phyloP scores from a whole-genome alignment of 257 asterid genomes.

The Pogostemon cablin region DNA sequence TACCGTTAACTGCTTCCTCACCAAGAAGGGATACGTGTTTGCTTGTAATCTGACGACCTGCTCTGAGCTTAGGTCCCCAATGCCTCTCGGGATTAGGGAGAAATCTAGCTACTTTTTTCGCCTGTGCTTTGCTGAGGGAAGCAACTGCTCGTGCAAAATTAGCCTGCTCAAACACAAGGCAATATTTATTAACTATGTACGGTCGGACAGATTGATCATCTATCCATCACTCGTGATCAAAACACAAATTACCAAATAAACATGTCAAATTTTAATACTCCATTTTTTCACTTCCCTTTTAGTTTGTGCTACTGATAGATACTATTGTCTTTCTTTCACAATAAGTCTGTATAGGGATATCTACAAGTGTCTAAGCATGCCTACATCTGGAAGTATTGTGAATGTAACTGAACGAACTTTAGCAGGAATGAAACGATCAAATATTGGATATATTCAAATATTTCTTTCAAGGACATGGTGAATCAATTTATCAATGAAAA shows the following conservation, averaged over 20 bases:
- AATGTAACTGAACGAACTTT: neutral
- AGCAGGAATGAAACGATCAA: neutral
- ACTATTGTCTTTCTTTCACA: no score
- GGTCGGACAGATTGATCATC: no score
- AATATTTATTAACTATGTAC: neutral
- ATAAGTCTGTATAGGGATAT: neutral
- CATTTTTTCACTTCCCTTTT: no score
- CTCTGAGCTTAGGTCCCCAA: slow-evolving; percentile 99
- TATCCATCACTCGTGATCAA: no score
- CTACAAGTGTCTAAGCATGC: neutral
- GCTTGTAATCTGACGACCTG: slow-evolving; percentile 84
- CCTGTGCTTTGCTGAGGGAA: slow-evolving; percentile 93
- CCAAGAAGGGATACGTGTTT: slow-evolving; percentile 90
- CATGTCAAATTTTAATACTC: no score
- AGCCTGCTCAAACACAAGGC: slow-evolving; percentile 52
- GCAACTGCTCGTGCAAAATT: slow-evolving; percentile 91
- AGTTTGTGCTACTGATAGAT: no score
- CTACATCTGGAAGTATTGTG: neutral
- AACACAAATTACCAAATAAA: no score
- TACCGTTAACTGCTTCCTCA: slow-evolving; percentile 59
- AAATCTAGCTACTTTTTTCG: slow-evolving; percentile 89
- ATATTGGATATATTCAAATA: neutral
- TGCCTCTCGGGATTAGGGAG: slow-evolving; percentile 94
- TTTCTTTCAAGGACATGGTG: slow-evolving; percentile 1
- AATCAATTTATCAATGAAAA: neutral